These are phyloP conservation scores for Podaxis carcinomalis DNA, from an alignment of 768 basidiomycete genomes.

Conservation along the genomic window DNA sequence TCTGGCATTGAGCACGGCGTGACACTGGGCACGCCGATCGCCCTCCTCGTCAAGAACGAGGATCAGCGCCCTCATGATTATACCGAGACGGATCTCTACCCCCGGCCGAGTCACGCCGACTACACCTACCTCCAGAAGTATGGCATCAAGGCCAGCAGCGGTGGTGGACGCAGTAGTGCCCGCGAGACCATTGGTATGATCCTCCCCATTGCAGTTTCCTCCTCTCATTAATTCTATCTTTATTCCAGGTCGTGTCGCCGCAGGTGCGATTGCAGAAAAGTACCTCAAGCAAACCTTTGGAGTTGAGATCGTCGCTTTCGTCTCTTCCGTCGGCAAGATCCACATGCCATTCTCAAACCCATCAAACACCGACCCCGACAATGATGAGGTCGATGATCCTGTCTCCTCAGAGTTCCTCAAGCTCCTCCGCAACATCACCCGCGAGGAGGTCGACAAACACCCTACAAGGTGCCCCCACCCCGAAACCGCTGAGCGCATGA, in stretches of 20 bases:
- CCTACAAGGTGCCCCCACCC: constrained; percentile 86
- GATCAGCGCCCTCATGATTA: constrained; percentile 99
- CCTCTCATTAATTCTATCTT: not conserved
- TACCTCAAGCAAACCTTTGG: constrained; percentile 86
- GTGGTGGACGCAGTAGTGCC: constrained; percentile 92
- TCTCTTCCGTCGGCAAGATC: constrained; percentile 93
- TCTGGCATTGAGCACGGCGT: constrained; percentile 92
- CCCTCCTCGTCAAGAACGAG: constrained; percentile 94
- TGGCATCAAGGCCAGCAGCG: constrained; percentile 94
- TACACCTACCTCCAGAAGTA: constrained; percentile 98
- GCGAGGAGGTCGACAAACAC: constrained; percentile 86
- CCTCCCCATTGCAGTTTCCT: not conserved
- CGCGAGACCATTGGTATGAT: constrained; percentile 89
- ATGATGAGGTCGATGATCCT: constrained; percentile 68
- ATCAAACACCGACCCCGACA: constrained; percentile 43
- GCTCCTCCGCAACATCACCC: constrained; percentile 73
- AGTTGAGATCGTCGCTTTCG: constrained; percentile 95
- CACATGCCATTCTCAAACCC: constrained; percentile 58
- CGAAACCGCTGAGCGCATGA: constrained; percentile 89
- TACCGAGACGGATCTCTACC: constrained; percentile 96
- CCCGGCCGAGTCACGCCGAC: constrained; percentile 96
- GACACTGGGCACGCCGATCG: constrained; percentile 96
- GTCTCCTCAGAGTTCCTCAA: constrained; percentile 79
- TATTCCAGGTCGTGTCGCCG: constrained; percentile 82
- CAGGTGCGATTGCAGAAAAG: constrained; percentile 96